These are phyloP conservation scores for Annulohypoxylon stygium DNA, from an alignment of 495 filamentous ascomycete genomes.

Conservation along the genomic window DNA sequence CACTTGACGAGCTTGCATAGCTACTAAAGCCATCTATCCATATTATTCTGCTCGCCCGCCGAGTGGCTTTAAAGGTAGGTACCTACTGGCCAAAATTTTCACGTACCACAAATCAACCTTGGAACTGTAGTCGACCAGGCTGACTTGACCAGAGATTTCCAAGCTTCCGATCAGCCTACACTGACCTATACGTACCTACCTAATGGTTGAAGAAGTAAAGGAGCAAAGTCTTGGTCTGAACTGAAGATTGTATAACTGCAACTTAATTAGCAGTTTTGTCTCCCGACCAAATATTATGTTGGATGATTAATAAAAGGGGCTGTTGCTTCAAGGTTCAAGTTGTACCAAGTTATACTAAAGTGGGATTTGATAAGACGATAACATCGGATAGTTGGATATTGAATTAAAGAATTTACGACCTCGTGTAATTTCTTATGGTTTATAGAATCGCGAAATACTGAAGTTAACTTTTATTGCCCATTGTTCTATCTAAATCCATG, in stretches of 20 bases:
- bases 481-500: constrained; percentile 5
- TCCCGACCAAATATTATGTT: no score
- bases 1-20: not conserved
- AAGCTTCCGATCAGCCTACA: no score
- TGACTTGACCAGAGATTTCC: no score
- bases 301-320: no score
- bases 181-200: no score
- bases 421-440: not conserved
- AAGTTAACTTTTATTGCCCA: not conserved
- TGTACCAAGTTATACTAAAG: not conserved
- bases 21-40: not conserved
- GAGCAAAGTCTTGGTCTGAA: no score
- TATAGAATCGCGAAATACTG: not conserved
- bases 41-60: not conserved
- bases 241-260: no score
- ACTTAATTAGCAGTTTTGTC: no score
- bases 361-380: constrained; percentile 15
- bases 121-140: no score
- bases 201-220: no score
- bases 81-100: no score
- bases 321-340: no score
- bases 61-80: not conserved
- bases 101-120: not conserved
- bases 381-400: not conserved
- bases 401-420: not conserved